phyloP scores from a whole-genome alignment of 495 filamentous ascomycete genomes.

The Penicillium taxi region DNA sequence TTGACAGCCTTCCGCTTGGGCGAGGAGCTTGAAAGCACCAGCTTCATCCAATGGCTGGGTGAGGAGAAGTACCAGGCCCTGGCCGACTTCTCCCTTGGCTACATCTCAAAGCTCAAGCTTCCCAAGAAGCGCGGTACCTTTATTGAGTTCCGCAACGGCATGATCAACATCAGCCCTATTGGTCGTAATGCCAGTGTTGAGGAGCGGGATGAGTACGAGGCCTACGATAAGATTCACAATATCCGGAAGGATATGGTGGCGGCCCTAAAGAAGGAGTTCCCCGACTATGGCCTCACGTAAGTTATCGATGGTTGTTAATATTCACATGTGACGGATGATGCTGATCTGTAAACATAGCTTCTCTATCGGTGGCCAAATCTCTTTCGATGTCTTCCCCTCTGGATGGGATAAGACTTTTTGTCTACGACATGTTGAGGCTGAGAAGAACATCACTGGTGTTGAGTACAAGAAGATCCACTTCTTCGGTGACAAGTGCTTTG shows the following conservation, averaged over 20 bases:
- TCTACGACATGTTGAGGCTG: slow-evolving; percentile 74
- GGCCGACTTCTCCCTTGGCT: slow-evolving; percentile 76
- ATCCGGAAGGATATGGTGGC: slow-evolving; percentile 65
- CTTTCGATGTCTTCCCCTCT: slow-evolving; percentile 92
- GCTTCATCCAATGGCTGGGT: slow-evolving; percentile 85
- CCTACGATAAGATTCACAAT: slow-evolving; percentile 67
- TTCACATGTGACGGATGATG: slow-evolving; percentile 2
- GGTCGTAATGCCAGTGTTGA: slow-evolving; percentile 79
- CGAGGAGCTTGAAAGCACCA: slow-evolving; percentile 57
- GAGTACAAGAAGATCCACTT: slow-evolving; percentile 87
- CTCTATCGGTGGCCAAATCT: slow-evolving; percentile 93
- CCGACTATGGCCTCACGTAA: slow-evolving; percentile 76
- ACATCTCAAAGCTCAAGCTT: slow-evolving; percentile 76
- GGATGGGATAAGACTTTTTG: slow-evolving; percentile 99
- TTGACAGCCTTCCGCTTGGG: slow-evolving; percentile 84
- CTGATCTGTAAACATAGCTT: slow-evolving; percentile 47
- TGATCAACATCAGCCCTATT: slow-evolving; percentile 90
- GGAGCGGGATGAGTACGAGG: slow-evolving; percentile 73
- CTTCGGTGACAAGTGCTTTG: slow-evolving; percentile 89
- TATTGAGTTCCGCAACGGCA: slow-evolving; percentile 90
- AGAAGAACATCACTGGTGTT: slow-evolving; percentile 66
- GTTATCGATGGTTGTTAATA: slow-evolving; percentile 19
- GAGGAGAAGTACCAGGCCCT: slow-evolving; percentile 88
- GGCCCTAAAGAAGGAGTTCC: slow-evolving; percentile 70
- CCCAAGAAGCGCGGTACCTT: slow-evolving; percentile 94